Conservation (phyloP, 2,329 filamentous ascomycete species). For the Neofusicoccum kwambonambiense region DNA sequence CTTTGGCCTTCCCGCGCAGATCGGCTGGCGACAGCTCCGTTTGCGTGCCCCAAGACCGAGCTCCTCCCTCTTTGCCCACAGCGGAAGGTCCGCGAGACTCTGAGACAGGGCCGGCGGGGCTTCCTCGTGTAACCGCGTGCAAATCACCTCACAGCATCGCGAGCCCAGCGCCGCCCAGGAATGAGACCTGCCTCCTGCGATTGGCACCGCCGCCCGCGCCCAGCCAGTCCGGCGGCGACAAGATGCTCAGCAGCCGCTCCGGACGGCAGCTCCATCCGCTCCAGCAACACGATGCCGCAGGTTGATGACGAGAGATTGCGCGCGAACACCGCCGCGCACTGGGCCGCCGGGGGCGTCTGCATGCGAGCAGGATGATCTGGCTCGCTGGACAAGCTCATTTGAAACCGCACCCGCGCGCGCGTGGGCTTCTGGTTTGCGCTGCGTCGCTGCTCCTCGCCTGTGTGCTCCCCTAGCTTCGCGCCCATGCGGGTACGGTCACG, state of each 20-base stretch:
- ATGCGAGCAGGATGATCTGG: constrained; percentile 7
- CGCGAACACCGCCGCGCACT: neutral
- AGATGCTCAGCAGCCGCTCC: neutral
- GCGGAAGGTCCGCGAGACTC: neutral
- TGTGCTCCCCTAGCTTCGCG: constrained; percentile 6
- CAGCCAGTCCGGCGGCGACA: neutral
- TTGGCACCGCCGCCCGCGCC: neutral
- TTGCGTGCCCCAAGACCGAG: neutral
- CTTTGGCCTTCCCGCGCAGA: constrained; percentile 10
- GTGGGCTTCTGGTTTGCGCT: neutral
- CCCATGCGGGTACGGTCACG: neutral
- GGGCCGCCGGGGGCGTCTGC: neutral
- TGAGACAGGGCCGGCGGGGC: constrained; percentile 12
- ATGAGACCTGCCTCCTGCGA: neutral
- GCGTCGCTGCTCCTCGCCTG: neutral
- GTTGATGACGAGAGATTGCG: constrained; percentile 13
- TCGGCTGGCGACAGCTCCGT: neutral
- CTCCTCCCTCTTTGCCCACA: neutral
- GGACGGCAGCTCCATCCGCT: neutral
- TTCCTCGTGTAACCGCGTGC: constrained; percentile 9
- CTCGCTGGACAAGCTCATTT: constrained; percentile 10
- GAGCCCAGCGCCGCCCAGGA: neutral
- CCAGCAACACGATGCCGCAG: neutral
- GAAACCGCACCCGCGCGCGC: neutral
- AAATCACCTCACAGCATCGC: neutral